phyloP scores from a whole-genome alignment of 1,284 basidiomycete species.

The Heimioporus retisporus region DNA sequence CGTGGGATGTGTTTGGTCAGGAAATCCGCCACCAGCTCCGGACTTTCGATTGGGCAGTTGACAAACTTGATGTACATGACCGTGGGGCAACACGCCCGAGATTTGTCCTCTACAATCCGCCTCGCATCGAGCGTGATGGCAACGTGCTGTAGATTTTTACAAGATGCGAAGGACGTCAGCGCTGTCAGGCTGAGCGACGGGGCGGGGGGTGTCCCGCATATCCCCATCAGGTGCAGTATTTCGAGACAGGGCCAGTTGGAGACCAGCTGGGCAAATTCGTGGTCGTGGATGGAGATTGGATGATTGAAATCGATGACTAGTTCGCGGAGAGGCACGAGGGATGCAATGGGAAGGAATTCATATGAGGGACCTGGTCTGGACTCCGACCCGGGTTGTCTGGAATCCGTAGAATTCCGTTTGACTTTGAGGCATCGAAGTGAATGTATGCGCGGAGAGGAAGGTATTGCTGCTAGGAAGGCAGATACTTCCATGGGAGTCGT shows the following conservation, averaged over 20 bases:
- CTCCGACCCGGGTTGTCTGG: not conserved
- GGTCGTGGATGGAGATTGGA: conserved; percentile 1
- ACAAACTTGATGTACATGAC: not conserved
- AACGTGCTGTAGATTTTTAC: not conserved
- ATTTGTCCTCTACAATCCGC: not conserved
- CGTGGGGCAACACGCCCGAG: not conserved
- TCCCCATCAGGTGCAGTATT: not conserved
- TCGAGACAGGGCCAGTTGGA: conserved; percentile 9
- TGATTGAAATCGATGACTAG: conserved; percentile 5
- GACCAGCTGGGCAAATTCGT: conserved; percentile 5
- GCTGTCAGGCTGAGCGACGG: not conserved
- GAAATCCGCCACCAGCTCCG: not conserved
- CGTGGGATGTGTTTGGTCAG: not conserved
- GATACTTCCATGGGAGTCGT: not conserved
- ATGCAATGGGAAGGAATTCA: not conserved
- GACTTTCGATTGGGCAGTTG: not conserved
- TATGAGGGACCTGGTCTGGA: not conserved
- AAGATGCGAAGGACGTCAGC: conserved; percentile 1
- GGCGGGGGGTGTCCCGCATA: not conserved
- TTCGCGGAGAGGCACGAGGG: conserved; percentile 8
- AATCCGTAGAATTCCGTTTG: not conserved
- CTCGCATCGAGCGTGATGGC: conserved; percentile 8
- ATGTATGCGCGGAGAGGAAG: conserved; percentile 9
- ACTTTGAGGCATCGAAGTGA: conserved; percentile 8
- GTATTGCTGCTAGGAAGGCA: not conserved